Conservation (phyloP, 169 alveolate species). For the Plasmodium chabaudi region DNA sequence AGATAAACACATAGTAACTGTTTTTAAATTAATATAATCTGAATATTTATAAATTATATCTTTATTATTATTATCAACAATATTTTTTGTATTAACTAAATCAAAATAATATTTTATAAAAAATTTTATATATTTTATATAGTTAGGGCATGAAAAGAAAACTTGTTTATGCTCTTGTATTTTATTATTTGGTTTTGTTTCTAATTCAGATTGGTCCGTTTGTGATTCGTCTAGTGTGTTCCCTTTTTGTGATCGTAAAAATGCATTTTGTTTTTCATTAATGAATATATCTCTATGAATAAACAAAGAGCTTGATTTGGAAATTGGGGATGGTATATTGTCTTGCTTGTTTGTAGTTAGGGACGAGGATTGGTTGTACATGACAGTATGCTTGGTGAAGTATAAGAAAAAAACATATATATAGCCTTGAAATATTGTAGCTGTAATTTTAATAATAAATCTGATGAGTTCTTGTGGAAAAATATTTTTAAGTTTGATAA, state of each 20-base stretch:
- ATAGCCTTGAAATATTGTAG: constrained; percentile 62
- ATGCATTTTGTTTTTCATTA: constrained; percentile 9
- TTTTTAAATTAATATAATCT: constrained; percentile 54
- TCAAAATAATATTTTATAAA: constrained; percentile 51
- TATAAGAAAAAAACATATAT: constrained; percentile 48
- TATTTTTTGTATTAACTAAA: constrained; percentile 52
- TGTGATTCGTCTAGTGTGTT: not conserved
- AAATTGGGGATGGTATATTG: not conserved
- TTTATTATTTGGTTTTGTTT: not conserved
- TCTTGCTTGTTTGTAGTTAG: not conserved
- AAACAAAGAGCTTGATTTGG: not conserved
- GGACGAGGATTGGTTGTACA: not conserved
- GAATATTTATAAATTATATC: constrained; percentile 58
- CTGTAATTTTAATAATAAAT: constrained; percentile 37
- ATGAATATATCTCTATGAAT: constrained; percentile 4
- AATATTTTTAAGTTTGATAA: constrained; percentile 18
- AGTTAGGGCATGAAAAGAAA: constrained; percentile 60
- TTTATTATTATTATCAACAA: constrained; percentile 43
- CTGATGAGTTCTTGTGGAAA: constrained; percentile 57
- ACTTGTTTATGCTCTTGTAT: not conserved
- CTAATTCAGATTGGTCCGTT: not conserved
- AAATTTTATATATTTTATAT: constrained; percentile 37
- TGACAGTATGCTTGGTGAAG: constrained; percentile 40
- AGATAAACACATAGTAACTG: constrained; percentile 33
- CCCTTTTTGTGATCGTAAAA: not conserved